phyloP scores from a whole-genome alignment of 2,329 filamentous ascomycete species.

The Botrytis galanthina region DNA sequence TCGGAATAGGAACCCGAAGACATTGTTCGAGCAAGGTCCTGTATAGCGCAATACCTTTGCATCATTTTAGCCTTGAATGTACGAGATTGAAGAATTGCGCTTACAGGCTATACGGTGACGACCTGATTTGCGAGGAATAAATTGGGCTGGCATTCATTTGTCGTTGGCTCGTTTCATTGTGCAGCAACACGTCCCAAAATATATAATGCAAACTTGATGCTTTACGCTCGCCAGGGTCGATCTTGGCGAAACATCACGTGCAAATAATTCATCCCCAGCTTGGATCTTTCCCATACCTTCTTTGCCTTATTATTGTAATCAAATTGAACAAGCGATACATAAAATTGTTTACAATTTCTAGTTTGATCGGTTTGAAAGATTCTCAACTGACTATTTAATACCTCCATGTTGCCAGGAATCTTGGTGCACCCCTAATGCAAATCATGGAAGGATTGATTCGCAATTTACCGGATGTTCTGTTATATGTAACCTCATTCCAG shows the following conservation, averaged over 20 bases:
- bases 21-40: slow-evolving; percentile 64
- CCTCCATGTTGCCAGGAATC: neutral
- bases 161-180: slow-evolving; percentile 16
- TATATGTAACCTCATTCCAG: neutral
- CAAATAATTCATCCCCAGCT: neutral
- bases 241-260: slow-evolving; percentile 7
- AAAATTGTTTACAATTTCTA: neutral
- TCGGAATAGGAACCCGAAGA: slow-evolving; percentile 51
- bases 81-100: slow-evolving; percentile 12
- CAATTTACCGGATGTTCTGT: neutral
- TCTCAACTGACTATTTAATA: neutral
- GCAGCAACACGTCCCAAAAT: neutral
- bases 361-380: neutral
- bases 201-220: neutral
- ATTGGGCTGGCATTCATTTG: slow-evolving; percentile 46
- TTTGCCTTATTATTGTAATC: neutral
- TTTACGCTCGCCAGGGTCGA: neutral
- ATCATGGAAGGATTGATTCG: neutral
- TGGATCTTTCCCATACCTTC: neutral
- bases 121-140: slow-evolving; percentile 46
- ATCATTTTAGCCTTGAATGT: neutral
- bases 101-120: slow-evolving; percentile 53
- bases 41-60: slow-evolving; percentile 66
- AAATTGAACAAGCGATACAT: neutral
- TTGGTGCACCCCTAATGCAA: neutral